These are phyloP conservation scores for Mucor mucedo DNA, from an alignment of 371 early-diverging fungal genomes.

Conservation along the genomic window DNA sequence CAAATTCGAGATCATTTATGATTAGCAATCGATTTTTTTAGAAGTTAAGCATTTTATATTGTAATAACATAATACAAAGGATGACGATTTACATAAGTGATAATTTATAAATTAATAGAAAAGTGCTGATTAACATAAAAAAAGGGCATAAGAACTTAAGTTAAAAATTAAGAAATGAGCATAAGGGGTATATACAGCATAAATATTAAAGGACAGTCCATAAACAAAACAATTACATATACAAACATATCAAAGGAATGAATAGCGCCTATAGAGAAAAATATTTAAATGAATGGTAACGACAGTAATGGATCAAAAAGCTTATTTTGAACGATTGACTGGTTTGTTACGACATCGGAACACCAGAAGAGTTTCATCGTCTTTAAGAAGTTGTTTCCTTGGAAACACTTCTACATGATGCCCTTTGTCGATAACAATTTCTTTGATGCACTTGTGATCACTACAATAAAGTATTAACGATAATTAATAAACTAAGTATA, in stretches of 20 bases:
- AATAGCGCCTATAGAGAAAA: conserved; percentile 8
- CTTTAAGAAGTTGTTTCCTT: conserved; percentile 15
- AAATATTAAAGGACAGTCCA: conserved; percentile 14
- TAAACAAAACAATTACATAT: conserved; percentile 12
- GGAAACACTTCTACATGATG: conserved; percentile 18
- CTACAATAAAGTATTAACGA: conserved; percentile 18
- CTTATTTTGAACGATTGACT: conserved; percentile 20
- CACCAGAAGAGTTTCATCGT: conserved; percentile 15
- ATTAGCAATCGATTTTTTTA: background rate
- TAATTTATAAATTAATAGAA: conserved; percentile 1
- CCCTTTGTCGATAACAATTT: conserved; percentile 15
- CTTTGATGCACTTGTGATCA: conserved; percentile 15
- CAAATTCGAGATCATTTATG: conserved; percentile 3
- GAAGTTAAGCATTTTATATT: conserved; percentile 1
- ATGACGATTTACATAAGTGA: background rate
- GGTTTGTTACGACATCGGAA: conserved; percentile 18
- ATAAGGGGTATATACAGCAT: conserved; percentile 17
- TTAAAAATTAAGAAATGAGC: conserved; percentile 12
- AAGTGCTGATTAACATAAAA: too few species aligned
- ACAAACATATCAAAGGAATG: conserved; percentile 17
- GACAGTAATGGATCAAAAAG: conserved; percentile 12
- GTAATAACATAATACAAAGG: background rate
- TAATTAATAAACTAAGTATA: conserved; percentile 15
- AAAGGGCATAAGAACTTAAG: conserved; percentile 1
- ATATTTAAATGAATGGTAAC: conserved; percentile 13